Evolutionary conservation across 1,139 yeast genomes (phyloP).

Genomic region (Zygosaccharomyces sapae): DNA sequence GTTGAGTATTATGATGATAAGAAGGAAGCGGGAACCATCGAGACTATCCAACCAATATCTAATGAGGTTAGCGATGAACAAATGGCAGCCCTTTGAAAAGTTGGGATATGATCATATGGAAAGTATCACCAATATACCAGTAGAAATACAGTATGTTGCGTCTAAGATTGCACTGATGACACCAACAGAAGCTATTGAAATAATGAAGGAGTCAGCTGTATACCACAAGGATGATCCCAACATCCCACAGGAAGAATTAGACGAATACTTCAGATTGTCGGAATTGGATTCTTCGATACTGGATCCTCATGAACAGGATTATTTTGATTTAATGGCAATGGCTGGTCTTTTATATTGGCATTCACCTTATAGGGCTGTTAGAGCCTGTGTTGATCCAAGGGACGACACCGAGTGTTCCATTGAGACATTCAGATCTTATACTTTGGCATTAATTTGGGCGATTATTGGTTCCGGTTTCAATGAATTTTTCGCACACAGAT

Average conservation of each 20-base stretch:
- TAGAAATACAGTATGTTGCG: constrained; percentile 39
- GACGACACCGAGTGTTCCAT: constrained; percentile 49
- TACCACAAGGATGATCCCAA: constrained; percentile 49
- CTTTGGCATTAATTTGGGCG: constrained; percentile 54
- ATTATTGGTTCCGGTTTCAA: constrained; percentile 53
- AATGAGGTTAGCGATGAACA: not conserved
- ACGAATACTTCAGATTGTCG: not conserved
- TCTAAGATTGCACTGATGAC: not conserved
- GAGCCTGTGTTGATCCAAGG: constrained; percentile 52
- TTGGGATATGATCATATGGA: constrained; percentile 33
- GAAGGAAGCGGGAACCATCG: not conserved
- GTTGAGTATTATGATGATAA: not conserved
- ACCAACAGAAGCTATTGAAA: not conserved
- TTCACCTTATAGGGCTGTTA: constrained; percentile 63
- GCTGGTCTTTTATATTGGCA: constrained; percentile 49
- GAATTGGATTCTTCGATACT: no score
- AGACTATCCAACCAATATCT: not conserved
- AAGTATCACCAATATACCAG: constrained; percentile 15
- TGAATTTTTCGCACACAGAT: constrained; percentile 55
- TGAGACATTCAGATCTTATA: constrained; percentile 57
- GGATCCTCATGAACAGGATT: constrained; percentile 16
- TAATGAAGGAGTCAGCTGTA: constrained; percentile 16
- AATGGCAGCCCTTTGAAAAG: constrained; percentile 11
- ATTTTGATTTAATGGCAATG: constrained; percentile 38
- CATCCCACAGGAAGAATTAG: constrained; percentile 39